These are phyloP conservation scores for Chlorella sorokiniana DNA, from an alignment of 139 green algal genomes.

Conservation along the genomic window DNA sequence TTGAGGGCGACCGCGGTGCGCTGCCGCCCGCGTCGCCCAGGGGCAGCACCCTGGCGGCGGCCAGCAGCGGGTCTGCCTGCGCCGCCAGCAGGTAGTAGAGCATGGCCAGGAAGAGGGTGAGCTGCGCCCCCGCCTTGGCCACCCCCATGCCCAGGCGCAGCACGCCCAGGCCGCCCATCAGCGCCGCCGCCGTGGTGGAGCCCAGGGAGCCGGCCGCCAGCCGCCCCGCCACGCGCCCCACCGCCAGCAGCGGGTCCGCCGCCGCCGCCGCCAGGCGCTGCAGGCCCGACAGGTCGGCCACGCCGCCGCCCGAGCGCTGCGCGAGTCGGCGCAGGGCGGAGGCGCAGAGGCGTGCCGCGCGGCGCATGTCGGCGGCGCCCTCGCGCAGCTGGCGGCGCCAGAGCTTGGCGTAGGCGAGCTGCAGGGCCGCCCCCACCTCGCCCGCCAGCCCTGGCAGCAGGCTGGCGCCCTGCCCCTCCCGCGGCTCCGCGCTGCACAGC, in stretches of 20 bases:
- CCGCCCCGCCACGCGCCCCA: conserved; percentile 35
- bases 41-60: conserved; percentile 54
- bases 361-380: conserved; percentile 33
- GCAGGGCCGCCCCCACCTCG: conserved; percentile 25
- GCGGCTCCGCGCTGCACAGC: conserved; percentile 24
- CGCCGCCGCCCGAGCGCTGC: not conserved
- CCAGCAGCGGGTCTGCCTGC: conserved; percentile 54
- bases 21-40: conserved; percentile 46
- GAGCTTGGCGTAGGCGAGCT: conserved; percentile 44
- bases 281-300: conserved; percentile 30
- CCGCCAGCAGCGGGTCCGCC: conserved; percentile 47
- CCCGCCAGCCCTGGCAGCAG: conserved; percentile 23
- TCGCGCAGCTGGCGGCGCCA: conserved; percentile 41
- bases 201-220: conserved; percentile 47
- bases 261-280: conserved; percentile 47
- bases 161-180: conserved; percentile 60
- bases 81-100: conserved; percentile 65
- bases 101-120: conserved; percentile 54
- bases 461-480: conserved; percentile 2
- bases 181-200: conserved; percentile 56
- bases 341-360: not conserved
- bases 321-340: conserved; percentile 23
- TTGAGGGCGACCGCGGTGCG: conserved; percentile 43
- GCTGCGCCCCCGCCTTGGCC: conserved; percentile 50
- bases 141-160: conserved; percentile 59